phyloP scores from a whole-genome alignment of 768 basidiomycete genomes.

The Rhizopogon vesiculosus region DNA sequence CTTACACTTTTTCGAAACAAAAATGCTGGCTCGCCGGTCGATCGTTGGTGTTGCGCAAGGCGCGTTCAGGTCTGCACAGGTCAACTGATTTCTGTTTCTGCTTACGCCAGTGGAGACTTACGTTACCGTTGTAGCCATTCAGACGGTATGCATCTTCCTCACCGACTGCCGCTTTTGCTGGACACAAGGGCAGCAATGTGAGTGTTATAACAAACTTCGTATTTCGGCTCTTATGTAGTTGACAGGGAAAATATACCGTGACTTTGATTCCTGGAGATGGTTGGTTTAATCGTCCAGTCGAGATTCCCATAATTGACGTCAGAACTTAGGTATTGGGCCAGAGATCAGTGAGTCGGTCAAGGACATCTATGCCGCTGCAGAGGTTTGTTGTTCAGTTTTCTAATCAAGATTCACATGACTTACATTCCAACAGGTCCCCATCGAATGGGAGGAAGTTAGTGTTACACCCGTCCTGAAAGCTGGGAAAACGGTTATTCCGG shows the following conservation, averaged over 20 bases:
- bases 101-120: conserved; percentile 3
- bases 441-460: conserved; percentile 98
- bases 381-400: conserved; percentile 38
- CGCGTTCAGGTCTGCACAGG: conserved; percentile 45
- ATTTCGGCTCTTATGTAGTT: neutral
- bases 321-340: conserved; percentile 83
- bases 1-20: conserved; percentile 19
- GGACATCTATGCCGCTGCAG: conserved; percentile 85
- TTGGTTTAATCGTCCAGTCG: conserved; percentile 30
- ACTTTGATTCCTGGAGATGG: conserved; percentile 97
- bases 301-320: conserved; percentile 12
- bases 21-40: conserved; percentile 59
- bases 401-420: conserved; percentile 5
- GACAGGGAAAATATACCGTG: conserved; percentile 92
- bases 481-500: conserved; percentile 97
- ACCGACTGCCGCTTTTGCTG: conserved; percentile 87
- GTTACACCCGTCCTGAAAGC: conserved; percentile 91
- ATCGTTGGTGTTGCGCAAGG: conserved; percentile 53
- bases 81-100: conserved; percentile 21
- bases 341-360: conserved; percentile 98
- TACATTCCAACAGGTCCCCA: conserved; percentile 70
- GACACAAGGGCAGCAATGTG: conserved; percentile 84
- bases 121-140: conserved; percentile 35
- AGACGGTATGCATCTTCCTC: conserved; percentile 65
- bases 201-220: conserved; percentile 25